Evolutionary conservation across 495 filamentous ascomycete genomes (phyloP), one percentile per base, ranked within the genome.

Genomic region (Aspergillus leporis): DNA sequence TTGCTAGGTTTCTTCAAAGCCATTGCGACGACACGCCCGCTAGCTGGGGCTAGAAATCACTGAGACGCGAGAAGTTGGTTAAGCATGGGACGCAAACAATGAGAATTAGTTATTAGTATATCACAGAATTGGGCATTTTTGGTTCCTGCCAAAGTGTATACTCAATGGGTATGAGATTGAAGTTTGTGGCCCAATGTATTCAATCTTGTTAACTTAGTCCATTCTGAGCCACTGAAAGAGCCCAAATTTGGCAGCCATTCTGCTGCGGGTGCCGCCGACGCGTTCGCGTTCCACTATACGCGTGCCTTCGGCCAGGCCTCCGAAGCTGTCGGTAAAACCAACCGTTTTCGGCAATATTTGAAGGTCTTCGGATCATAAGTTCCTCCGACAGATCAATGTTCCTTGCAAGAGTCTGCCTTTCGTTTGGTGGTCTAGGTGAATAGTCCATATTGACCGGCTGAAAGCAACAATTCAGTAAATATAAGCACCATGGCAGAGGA

Each of bases 1-100:
- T 81, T 80, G 68, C 76, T 79, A 49, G 80, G 76, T 62, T 83
- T 82, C 61, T 81, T 76, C 57, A 79, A 74, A 73, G 83, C 81
- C 84, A 87, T 87, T 64, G 71, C 68, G 70, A 65, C 66, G 68
- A 62, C 64, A 57, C 56, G 66, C 65, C 61, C 65, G 64, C 70
- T 64, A 61, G 54, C 67, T 56, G 56, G 67, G 31, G 19, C 59
- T 65, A 51, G 41, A 32, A 59, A 65, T 68, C 66, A 60, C 56
- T 65, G 55, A 38, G 31, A 34, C 21, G 36, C 22, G 30, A 40
- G 25, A 56, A 54, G 51, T 51, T 47, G 53, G 53, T 53, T 50
- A 58, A 67, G 62, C 74, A 78, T 75, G 51, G 60, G 72, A 66
- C 49, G 49, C 43, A 25, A 22, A 22, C 23, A 13, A 22, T 23